phyloP scores from a whole-genome alignment of 2,329 filamentous ascomycete species.

The Sphaerostilbella broomeana region DNA sequence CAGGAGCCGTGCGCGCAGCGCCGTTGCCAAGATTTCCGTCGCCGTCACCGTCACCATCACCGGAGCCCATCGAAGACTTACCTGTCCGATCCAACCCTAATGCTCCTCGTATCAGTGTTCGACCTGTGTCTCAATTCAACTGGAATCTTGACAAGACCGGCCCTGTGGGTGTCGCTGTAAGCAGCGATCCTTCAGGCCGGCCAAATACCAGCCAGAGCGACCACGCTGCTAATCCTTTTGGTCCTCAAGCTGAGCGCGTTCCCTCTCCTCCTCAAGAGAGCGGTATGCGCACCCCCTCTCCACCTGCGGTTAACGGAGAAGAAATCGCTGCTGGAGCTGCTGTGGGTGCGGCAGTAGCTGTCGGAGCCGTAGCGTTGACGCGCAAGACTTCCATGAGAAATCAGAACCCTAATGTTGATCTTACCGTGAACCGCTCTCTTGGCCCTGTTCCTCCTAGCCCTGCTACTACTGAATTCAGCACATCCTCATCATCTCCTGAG shows the following conservation, averaged over 20 bases:
- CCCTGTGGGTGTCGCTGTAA: conserved; percentile 11
- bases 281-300: conserved; percentile 15
- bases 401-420: conserved; percentile 45
- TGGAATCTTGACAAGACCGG: conserved; percentile 38
- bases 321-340: conserved; percentile 20
- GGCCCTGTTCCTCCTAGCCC: conserved; percentile 48
- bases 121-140: conserved; percentile 77
- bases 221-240: conserved; percentile 65
- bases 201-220: conserved; percentile 39
- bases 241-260: conserved; percentile 49
- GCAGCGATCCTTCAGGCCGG: conserved; percentile 42
- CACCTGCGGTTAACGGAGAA: conserved; percentile 28
- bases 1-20: conserved; percentile 19
- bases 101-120: conserved; percentile 78
- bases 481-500: conserved; percentile 46
- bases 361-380: conserved; percentile 34
- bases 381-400: conserved; percentile 54
- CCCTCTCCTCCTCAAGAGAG: conserved; percentile 36
- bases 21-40: conserved; percentile 16
- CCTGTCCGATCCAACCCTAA: conserved; percentile 28
- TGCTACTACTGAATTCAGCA: conserved; percentile 56
- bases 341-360: conserved; percentile 33
- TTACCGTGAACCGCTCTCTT: conserved; percentile 39
- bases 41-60: conserved; percentile 15
- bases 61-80: conserved; percentile 16